Conservation (phyloP, 306 rosid species). For the Gastrolobium bilobum region DNA sequence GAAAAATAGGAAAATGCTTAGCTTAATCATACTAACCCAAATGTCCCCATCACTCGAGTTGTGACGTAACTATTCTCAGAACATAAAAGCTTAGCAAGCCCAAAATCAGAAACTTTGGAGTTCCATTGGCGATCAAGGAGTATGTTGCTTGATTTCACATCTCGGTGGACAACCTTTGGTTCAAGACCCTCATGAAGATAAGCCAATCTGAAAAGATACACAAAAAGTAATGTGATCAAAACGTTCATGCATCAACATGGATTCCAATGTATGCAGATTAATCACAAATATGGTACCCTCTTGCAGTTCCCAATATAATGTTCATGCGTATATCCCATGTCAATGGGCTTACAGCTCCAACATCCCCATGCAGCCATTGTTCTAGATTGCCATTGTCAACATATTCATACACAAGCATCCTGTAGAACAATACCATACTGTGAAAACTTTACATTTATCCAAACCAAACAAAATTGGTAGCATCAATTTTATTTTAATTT, state of each 20-base stretch:
- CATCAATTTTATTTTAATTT: neutral
- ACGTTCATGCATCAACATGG: conserved; percentile 35
- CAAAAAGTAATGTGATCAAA: conserved; percentile 35
- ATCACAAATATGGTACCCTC: conserved; percentile 68
- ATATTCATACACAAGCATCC: conserved; percentile 98
- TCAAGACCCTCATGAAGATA: conserved; percentile 99
- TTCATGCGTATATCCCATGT: conserved; percentile 92
- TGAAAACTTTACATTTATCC: conserved; percentile 33
- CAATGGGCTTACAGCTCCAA: conserved; percentile 89
- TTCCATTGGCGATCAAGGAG: conserved; percentile 94
- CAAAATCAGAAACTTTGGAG: conserved; percentile 95
- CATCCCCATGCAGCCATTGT: conserved; percentile 98
- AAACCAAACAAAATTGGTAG: conserved; percentile 26
- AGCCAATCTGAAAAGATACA: conserved; percentile 72
- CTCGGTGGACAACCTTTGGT: conserved; percentile 96
- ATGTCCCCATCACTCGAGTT: conserved; percentile 98
- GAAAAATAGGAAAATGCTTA: neutral
- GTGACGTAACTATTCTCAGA: conserved; percentile 92
- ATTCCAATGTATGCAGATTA: conserved; percentile 29
- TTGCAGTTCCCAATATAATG: conserved; percentile 87
- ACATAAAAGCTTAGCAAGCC: conserved; percentile 93
- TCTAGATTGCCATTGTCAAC: conserved; percentile 94
- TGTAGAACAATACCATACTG: conserved; percentile 51
- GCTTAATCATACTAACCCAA: conserved; percentile 81
- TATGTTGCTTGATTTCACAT: conserved; percentile 94